These are phyloP conservation scores for Canariomyces notabilis DNA, from an alignment of 2,329 filamentous ascomycete genomes.

Conservation along the genomic window DNA sequence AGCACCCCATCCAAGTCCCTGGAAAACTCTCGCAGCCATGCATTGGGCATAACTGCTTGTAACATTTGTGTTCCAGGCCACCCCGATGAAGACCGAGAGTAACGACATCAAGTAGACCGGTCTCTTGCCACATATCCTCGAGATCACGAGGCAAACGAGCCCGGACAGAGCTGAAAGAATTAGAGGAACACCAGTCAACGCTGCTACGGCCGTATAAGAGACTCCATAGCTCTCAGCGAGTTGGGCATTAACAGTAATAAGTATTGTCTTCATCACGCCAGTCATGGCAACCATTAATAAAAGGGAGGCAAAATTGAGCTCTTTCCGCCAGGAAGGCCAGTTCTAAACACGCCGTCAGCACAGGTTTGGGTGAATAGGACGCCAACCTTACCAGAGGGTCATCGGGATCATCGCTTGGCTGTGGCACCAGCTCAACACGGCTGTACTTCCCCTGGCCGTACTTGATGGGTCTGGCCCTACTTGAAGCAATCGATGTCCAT, in stretches of 20 bases:
- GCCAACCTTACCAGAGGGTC: conserved; percentile 45
- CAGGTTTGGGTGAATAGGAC: conserved; percentile 15
- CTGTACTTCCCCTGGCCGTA: conserved; percentile 42
- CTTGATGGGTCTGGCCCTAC: conserved; percentile 38
- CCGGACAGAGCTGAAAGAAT: conserved; percentile 45
- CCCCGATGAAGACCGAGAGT: conserved; percentile 43
- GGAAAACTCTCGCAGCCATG: conserved; percentile 49
- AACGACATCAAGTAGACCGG: conserved; percentile 47
- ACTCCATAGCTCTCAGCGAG: conserved; percentile 40
- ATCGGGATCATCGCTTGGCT: conserved; percentile 49
- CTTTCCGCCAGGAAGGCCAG: conserved; percentile 52
- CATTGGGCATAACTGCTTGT: conserved; percentile 39
- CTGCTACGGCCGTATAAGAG: conserved; percentile 44
- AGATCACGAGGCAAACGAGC: conserved; percentile 37
- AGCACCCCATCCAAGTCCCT: conserved; percentile 55
- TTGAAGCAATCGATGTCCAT: conserved; percentile 31
- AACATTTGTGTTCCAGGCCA: conserved; percentile 46
- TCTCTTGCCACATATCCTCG: conserved; percentile 48
- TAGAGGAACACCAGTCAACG: conserved; percentile 49
- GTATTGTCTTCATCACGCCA: conserved; percentile 50
- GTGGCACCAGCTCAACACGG: conserved; percentile 46
- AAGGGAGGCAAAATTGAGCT: conserved; percentile 44
- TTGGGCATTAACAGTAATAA: conserved; percentile 43
- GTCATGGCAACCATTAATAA: conserved; percentile 43
- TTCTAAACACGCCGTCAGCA: conserved; percentile 37